Conservation (phyloP, 345 rosid species). For the Pelargonium nanum region DNA sequence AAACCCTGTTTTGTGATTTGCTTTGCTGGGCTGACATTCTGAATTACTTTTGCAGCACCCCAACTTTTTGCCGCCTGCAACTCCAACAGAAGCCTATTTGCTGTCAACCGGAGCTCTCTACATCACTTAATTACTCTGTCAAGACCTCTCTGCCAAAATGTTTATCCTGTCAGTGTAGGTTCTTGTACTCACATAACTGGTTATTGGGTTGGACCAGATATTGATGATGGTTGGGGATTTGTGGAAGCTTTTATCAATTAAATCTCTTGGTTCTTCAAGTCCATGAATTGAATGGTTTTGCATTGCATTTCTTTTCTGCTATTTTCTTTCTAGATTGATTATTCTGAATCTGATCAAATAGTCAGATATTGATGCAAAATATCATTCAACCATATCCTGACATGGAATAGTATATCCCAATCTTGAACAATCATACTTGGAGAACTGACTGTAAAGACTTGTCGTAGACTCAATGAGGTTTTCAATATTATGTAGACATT, state of each 20-base stretch:
- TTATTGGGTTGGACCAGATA: conserved; percentile 68
- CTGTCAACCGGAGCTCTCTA: background rate
- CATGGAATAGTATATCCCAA: too few species aligned
- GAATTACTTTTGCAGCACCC: background rate
- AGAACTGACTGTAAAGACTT: too few species aligned
- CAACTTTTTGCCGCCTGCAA: background rate
- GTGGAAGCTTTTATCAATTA: conserved; percentile 43
- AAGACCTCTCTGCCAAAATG: background rate
- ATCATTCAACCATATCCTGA: too few species aligned
- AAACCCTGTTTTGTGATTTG: background rate
- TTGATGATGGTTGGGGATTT: conserved; percentile 68
- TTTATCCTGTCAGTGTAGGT: conserved; percentile 13
- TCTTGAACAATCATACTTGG: too few species aligned
- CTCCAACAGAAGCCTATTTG: background rate
- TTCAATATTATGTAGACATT: too few species aligned
- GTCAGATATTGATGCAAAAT: too few species aligned
- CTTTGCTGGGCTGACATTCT: background rate
- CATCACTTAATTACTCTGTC: background rate
- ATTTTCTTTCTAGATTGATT: background rate
- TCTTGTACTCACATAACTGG: conserved; percentile 35
- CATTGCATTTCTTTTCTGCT: background rate
- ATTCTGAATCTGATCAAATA: too few species aligned
- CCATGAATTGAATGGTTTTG: background rate
- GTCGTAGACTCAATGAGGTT: too few species aligned
- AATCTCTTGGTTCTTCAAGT: conserved; percentile 16